Evolutionary conservation across 164 flowering plant species (phyloP).

Genomic region (Dillenia suffruticosa): DNA sequence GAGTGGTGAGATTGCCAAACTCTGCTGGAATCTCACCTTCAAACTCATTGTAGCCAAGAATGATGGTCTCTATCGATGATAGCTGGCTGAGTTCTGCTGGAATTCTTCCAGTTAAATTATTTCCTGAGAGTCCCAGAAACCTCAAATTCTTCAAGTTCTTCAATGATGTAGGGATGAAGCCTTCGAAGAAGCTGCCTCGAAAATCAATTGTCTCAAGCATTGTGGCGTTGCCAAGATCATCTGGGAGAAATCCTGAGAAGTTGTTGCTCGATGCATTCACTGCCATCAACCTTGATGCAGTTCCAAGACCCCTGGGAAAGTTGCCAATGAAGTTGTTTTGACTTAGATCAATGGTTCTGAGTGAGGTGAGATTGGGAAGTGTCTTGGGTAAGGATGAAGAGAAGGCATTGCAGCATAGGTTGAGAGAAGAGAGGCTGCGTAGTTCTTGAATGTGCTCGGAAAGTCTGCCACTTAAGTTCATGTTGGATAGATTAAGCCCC

Average conservation of each 20-base stretch:
- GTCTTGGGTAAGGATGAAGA: constrained; percentile 46
- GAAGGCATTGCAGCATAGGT: constrained; percentile 69
- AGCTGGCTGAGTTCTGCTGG: constrained; percentile 76
- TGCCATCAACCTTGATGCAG: constrained; percentile 22
- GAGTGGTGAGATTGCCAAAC: constrained; percentile 45
- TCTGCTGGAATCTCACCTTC: constrained; percentile 70
- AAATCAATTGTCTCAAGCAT: constrained; percentile 69
- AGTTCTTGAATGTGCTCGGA: constrained; percentile 51
- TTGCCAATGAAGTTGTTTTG: constrained; percentile 55
- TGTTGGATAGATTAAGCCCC: constrained; percentile 61
- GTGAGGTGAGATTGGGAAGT: constrained; percentile 40
- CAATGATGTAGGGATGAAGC: constrained; percentile 58
- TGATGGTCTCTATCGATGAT: constrained; percentile 66
- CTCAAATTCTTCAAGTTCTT: constrained; percentile 58
- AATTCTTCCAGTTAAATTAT: constrained; percentile 69
- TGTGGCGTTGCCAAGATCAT: constrained; percentile 64
- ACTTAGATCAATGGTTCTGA: constrained; percentile 61
- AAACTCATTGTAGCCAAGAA: constrained; percentile 81
- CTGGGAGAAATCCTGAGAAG: constrained; percentile 70
- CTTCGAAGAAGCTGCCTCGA: constrained; percentile 76
- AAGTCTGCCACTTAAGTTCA: constrained; percentile 68
- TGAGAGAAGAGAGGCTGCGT: constrained; percentile 37
- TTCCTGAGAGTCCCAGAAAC: constrained; percentile 89
- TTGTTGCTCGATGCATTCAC: constrained; percentile 82
- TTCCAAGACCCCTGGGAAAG: constrained; percentile 57